Conservation (phyloP, 305 asterid genomes). For the Fraxinus xanthoxyloides region DNA sequence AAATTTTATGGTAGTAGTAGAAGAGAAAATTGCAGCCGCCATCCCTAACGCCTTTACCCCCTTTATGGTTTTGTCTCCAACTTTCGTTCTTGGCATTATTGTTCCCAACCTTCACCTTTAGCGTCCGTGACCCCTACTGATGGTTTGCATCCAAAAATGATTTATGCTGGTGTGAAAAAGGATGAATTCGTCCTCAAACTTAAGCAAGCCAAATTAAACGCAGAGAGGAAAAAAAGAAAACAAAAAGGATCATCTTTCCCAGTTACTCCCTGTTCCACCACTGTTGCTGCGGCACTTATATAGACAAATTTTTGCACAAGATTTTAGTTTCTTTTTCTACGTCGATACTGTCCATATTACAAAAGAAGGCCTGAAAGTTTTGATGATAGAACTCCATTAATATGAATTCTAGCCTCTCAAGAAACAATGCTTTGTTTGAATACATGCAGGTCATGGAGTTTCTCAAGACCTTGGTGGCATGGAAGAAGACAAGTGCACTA, state of each 20-base stretch:
- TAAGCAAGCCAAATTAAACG: background rate
- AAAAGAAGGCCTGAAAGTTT: background rate
- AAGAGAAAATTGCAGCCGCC: background rate
- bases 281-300: too few relatives aligned
- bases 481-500: conserved; percentile 50
- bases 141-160: background rate
- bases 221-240: background rate
- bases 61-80: background rate
- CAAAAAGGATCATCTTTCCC: too few relatives aligned
- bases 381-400: background rate
- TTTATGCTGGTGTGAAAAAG: background rate
- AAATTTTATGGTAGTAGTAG: background rate
- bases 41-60: background rate
- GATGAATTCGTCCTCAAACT: background rate
- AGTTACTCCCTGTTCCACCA: too few relatives aligned
- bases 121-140: background rate
- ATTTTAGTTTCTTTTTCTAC: background rate
- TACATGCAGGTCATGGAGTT: conserved; percentile 77
- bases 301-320: background rate
- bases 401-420: background rate
- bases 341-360: background rate
- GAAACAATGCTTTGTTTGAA: background rate
- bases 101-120: background rate
- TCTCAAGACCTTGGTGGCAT: conserved; percentile 63
- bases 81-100: background rate